A percentile compares a stretch with the other conserved stretches of the same genome.
phyloP scores from a whole-genome alignment of 768 basidiomycete genomes.

The Lyophyllum atratum region DNA sequence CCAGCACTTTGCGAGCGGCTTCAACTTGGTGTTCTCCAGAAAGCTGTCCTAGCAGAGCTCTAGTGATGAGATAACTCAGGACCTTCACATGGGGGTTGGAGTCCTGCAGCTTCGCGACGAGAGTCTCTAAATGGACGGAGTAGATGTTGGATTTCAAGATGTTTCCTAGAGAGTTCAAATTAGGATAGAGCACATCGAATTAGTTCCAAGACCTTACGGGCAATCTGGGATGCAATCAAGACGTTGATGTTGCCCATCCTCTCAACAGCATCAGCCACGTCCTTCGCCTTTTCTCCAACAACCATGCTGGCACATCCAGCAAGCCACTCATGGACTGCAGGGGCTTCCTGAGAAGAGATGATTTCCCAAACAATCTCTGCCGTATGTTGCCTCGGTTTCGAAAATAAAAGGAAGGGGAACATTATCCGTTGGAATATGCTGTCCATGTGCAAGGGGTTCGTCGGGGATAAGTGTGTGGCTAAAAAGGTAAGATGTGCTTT shows the following conservation, averaged over 20 bases:
- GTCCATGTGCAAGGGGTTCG: slow-evolving; percentile 25
- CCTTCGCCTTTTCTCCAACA: slow-evolving; percentile 31
- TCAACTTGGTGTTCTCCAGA: slow-evolving; percentile 62
- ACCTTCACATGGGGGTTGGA: slow-evolving; percentile 52
- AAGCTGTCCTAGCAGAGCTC: slow-evolving; percentile 56
- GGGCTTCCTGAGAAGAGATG: slow-evolving; percentile 31
- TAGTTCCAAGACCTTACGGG: slow-evolving; percentile 45
- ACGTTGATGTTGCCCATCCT: slow-evolving; percentile 56
- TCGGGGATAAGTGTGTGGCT: slow-evolving; percentile 41
- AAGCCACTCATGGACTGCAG: slow-evolving; percentile 45
- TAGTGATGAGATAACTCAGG: slow-evolving; percentile 62
- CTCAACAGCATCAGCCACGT: slow-evolving; percentile 34
- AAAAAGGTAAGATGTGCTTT: slow-evolving; percentile 62
- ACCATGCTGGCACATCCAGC: slow-evolving; percentile 54
- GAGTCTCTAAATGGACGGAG: slow-evolving; percentile 40
- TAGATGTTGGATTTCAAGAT: slow-evolving; percentile 54
- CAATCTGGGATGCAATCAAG: slow-evolving; percentile 59
- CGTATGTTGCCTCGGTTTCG: slow-evolving; percentile 70
- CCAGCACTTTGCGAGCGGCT: slow-evolving; percentile 49
- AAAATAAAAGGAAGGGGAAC: slow-evolving; percentile 75
- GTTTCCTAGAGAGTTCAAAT: slow-evolving; percentile 50
- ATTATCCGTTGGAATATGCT: slow-evolving; percentile 53
- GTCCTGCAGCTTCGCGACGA: slow-evolving; percentile 56
- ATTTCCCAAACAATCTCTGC: slow-evolving; percentile 72
- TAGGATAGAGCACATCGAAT: not conserved